Evolutionary conservation across 139 green algal genomes (phyloP).

Genomic region (Chlorella sp.): DNA sequence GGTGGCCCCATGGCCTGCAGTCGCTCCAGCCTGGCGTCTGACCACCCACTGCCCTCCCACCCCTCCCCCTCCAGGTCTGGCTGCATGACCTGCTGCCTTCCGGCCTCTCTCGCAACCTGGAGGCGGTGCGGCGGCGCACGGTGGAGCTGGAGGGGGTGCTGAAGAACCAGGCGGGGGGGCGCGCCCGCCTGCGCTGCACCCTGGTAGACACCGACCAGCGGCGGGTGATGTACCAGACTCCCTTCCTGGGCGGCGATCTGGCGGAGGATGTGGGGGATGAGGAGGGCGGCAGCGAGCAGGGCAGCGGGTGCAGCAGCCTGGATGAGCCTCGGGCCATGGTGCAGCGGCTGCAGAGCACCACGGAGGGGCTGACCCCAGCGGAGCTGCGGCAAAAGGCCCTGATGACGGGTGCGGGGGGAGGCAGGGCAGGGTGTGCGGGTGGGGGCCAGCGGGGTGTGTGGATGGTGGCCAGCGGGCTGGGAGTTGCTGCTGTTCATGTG

Average conservation of each 20-base stretch:
- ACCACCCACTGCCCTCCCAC: background rate
- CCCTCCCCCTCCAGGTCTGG: constrained; percentile 5
- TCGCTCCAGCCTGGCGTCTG: too few relatives aligned
- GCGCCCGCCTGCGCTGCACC: background rate
- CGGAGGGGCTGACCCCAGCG: background rate
- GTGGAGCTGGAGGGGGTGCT: constrained; percentile 1
- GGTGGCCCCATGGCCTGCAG: too few relatives aligned
- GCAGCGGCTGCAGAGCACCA: constrained; percentile 24
- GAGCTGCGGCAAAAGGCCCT: constrained; percentile 25
- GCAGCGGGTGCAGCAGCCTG: background rate
- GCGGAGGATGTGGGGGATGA: background rate
- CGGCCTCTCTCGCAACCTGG: background rate
- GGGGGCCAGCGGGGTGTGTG: too few relatives aligned
- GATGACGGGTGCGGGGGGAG: background rate
- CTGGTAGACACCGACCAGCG: constrained; percentile 19
- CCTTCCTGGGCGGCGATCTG: background rate
- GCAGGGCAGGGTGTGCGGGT: too few relatives aligned
- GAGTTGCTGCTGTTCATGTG: too few relatives aligned
- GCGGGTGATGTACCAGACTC: constrained; percentile 7
- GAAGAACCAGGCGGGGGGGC: background rate
- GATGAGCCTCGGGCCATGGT: background rate
- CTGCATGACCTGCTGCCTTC: constrained; percentile 31
- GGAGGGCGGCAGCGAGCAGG: background rate
- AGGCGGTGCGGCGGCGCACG: background rate
- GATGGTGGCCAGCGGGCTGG: too few relatives aligned